phyloP scores from a whole-genome alignment of 306 rosid species.

The Fagus crenata region DNA sequence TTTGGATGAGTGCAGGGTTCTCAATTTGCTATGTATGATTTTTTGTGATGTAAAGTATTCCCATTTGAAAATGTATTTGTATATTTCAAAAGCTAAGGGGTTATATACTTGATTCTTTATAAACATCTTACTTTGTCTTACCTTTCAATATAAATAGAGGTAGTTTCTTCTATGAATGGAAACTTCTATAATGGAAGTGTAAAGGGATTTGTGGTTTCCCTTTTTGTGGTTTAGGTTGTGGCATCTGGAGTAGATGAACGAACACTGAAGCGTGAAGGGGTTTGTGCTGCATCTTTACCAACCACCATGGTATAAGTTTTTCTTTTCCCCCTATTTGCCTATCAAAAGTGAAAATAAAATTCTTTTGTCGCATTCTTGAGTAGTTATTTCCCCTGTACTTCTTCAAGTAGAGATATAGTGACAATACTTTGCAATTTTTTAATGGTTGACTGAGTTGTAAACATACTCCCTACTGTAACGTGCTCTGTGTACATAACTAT shows the following conservation, averaged over 20 bases:
- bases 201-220: conserved; percentile 24
- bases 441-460: conserved; percentile 22
- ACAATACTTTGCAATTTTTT: conserved; percentile 11
- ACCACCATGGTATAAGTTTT: conserved; percentile 78
- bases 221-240: conserved; percentile 57
- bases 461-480: background rate
- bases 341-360: background rate
- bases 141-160: conserved; percentile 4
- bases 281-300: conserved; percentile 97
- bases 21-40: background rate
- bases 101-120: too few relatives aligned
- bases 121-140: conserved; percentile 11
- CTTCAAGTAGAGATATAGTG: conserved; percentile 4
- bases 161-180: conserved; percentile 5
- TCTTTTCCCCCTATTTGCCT: background rate
- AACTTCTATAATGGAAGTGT: conserved; percentile 25
- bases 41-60: conserved; percentile 1
- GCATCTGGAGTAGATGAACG: conserved; percentile 97
- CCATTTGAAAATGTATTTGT: conserved; percentile 6
- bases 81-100: too few relatives aligned
- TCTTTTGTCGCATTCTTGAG: conserved; percentile 17
- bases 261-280: conserved; percentile 98
- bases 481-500: background rate
- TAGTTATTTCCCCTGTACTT: conserved; percentile 12
- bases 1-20: conserved; percentile 13